Conservation (phyloP, 192 early-diverging fungal genomes). For the Coemansia sp. region DNA sequence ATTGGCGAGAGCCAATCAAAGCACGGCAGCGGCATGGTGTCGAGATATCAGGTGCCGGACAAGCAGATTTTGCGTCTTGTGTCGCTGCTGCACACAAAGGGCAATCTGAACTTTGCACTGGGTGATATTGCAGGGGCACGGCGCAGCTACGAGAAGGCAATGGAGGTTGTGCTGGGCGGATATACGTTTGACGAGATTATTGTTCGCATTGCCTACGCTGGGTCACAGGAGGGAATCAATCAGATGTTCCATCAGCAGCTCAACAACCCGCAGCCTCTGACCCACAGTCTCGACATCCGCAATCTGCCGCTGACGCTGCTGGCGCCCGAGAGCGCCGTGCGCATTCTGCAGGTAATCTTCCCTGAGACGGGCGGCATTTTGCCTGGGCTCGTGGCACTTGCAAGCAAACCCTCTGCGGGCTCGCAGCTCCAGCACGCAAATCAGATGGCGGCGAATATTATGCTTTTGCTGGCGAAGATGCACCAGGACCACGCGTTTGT, state of each 20-base stretch:
- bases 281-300: constrained; percentile 24
- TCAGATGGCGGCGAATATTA: constrained; percentile 54
- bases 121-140: constrained; percentile 70
- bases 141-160: constrained; percentile 78
- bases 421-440: constrained; percentile 50
- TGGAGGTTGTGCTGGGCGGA: constrained; percentile 69
- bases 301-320: constrained; percentile 60
- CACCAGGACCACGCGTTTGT: constrained; percentile 73
- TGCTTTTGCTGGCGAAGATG: constrained; percentile 85
- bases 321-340: constrained; percentile 62
- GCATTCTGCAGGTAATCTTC: constrained; percentile 59
- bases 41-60: constrained; percentile 52
- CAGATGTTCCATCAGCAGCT: constrained; percentile 45
- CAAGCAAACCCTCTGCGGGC: constrained; percentile 46
- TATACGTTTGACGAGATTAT: constrained; percentile 47
- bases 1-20: constrained; percentile 14
- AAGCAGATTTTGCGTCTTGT: constrained; percentile 72
- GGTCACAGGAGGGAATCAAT: constrained; percentile 40
- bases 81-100: constrained; percentile 85
- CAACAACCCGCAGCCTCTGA: constrained; percentile 22
- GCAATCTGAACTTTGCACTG: constrained; percentile 77
- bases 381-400: constrained; percentile 59
- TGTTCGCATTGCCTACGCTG: constrained; percentile 47
- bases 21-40: constrained; percentile 6
- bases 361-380: constrained; percentile 64